Base-by-base conservation (phyloP, 2,329 filamentous ascomycete genomes). In the Coniochaeta prunicola region DNA sequence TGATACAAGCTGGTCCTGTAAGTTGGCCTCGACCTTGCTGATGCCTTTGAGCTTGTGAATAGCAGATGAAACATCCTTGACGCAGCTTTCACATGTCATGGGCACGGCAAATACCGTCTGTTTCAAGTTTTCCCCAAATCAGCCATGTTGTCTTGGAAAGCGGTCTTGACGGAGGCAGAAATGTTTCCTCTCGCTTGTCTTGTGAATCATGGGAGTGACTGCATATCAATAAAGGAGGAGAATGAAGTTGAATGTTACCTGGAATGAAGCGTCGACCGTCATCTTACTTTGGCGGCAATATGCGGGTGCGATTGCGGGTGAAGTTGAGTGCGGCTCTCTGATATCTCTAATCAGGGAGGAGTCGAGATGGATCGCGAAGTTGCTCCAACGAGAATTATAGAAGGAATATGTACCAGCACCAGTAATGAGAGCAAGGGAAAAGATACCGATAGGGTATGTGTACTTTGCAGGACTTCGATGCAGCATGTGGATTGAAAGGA, bases 81-180 rank as follows among this genome's bases (percentile, higher is more conserved):
- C 85, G 77, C 94, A 97, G 69, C 83, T 80, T 67, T 96, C 88
- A 77, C 94, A 97, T 75, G 87, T 91, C 80, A 97, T 87, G 58
- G 92, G 92, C 66, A 97, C 94, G 63, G 93, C 92, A 74, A 97
- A 97, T 64, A 93, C 88, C 61, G 93, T 96, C 89, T 97, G 67
- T 69, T 66, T 67, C 58, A 64, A 69, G 45, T 50, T 50, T 50
- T 26, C 59, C 24, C 60, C n/a, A n/a, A n/a, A 58, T 60, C 58
- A 61, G 61, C 58, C 55, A 64, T 54, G n/a, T 42, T 10, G 33
- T n/a, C 7, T 21, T 12, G 24, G n/a, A 42, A 30, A 54, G 45
- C 26, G 64, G 65, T 64, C 40, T 55, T 28, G 26, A 48, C 38
- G 17, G 12, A 15, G 28, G 28, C 12, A 21, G 28, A 42, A 53